A percentile compares a stretch with the other conserved stretches of the same genome.
These are phyloP conservation scores for Ocimum tenuiflorum DNA, from an alignment of 257 asterid species.

Conservation along the genomic window DNA sequence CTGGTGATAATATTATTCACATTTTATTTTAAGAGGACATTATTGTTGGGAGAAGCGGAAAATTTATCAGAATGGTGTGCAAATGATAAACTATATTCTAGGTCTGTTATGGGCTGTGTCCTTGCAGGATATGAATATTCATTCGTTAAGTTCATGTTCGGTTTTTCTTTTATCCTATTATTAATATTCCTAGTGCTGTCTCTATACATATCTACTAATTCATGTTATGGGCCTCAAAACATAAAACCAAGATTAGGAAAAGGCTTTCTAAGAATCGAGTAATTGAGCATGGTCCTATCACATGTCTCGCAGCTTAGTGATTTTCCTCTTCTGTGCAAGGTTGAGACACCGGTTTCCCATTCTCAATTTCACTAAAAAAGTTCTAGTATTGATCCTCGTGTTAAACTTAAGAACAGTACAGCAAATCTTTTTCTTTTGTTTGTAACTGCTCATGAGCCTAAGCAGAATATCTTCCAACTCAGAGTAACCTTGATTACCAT, in stretches of 20 bases:
- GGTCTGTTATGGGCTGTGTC: not conserved
- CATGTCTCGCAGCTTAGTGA: too few species aligned
- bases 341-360: too few species aligned
- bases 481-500: too few species aligned
- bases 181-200: not conserved
- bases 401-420: too few species aligned
- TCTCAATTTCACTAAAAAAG: too few species aligned
- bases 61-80: not conserved
- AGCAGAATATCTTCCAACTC: too few species aligned
- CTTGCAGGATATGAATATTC: not conserved
- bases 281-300: too few species aligned
- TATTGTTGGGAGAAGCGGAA: too few species aligned
- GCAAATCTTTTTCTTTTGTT: too few species aligned
- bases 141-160: not conserved
- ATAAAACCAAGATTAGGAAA: not conserved
- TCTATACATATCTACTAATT: not conserved
- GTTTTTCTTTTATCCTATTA: not conserved
- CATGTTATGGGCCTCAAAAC: not conserved
- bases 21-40: not conserved
- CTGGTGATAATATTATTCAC: not conserved
- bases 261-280: not conserved
- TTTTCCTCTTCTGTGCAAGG: too few species aligned
- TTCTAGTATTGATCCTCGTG: too few species aligned
- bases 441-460: too few species aligned
- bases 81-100: not conserved